These are phyloP conservation scores for Oropetium thomaeum DNA, from an alignment of 176 grass and related monocot genomes.

Conservation along the genomic window DNA sequence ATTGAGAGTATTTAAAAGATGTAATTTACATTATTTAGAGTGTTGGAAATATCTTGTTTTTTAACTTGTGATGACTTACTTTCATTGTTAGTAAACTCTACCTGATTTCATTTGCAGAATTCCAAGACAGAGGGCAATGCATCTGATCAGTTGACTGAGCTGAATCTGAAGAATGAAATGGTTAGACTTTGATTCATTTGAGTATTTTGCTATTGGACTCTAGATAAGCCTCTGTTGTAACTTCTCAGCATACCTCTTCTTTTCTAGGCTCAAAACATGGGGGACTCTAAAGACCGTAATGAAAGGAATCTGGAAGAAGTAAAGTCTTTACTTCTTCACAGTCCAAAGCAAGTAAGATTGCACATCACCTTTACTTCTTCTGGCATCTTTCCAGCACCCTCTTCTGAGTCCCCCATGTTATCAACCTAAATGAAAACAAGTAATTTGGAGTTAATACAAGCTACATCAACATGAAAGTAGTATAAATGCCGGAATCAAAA, in stretches of 20 bases:
- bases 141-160: not conserved
- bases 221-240: not conserved
- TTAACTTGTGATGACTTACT: not conserved
- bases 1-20: not conserved
- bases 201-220: not conserved
- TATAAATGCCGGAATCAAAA: not conserved
- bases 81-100: not conserved
- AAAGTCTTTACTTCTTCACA: no score
- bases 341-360: not conserved
- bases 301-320: slow-evolving; percentile 19
- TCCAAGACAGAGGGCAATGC: not conserved
- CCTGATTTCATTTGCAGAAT: slow-evolving; percentile 9
- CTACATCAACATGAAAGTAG: not conserved
- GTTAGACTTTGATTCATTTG: not conserved
- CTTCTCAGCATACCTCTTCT: not conserved
- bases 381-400: not conserved
- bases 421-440: slow-evolving; percentile 24
- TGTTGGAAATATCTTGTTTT: not conserved
- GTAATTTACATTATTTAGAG: not conserved
- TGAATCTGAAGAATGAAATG: not conserved
- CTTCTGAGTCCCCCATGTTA: not conserved
- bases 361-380: slow-evolving; percentile 19
- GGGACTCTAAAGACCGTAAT: not conserved
- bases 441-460: not conserved
- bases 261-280: slow-evolving; percentile 16